These are phyloP conservation scores for Cryptococcus deneoformans DNA, from an alignment of 1,284 basidiomycete species.

Conservation along the genomic window DNA sequence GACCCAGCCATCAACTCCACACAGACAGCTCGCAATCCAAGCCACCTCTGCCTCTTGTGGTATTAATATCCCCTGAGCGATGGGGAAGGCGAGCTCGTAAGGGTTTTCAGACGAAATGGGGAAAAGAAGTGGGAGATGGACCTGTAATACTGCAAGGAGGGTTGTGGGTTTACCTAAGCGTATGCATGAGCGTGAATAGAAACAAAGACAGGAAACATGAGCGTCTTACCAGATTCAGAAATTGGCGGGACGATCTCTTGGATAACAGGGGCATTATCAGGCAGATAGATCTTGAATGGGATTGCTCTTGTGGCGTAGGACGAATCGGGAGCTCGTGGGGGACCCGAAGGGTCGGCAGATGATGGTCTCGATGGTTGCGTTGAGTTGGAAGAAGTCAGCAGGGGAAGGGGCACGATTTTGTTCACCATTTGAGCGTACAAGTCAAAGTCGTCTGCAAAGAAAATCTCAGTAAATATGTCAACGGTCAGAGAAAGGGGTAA, in stretches of 20 bases:
- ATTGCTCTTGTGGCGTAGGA: slow-evolving; percentile 82
- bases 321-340: slow-evolving; percentile 45
- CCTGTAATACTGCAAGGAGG: slow-evolving; percentile 45
- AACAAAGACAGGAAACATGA: background rate
- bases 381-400: slow-evolving; percentile 48
- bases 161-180: slow-evolving; percentile 51
- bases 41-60: slow-evolving; percentile 86
- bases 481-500: slow-evolving; percentile 1
- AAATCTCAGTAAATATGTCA: background rate
- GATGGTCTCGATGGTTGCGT: slow-evolving; percentile 55
- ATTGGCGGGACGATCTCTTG: slow-evolving; percentile 83
- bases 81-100: slow-evolving; percentile 53
- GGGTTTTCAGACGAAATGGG: slow-evolving; percentile 30
- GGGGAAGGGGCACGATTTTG: slow-evolving; percentile 61
- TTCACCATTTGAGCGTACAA: slow-evolving; percentile 88
- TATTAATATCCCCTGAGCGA: slow-evolving; percentile 82
- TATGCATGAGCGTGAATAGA: background rate
- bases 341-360: slow-evolving; percentile 61
- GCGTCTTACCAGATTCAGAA: slow-evolving; percentile 27
- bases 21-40: slow-evolving; percentile 86
- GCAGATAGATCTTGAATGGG: slow-evolving; percentile 84
- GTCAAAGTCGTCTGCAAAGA: slow-evolving; percentile 78
- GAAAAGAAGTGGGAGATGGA: slow-evolving; percentile 53
- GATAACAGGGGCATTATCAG: slow-evolving; percentile 77
- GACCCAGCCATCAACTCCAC: slow-evolving; percentile 93